Base-by-base conservation (phyloP, 1,139 yeast species). In the Debaryomycetaceae sp. region DNA sequence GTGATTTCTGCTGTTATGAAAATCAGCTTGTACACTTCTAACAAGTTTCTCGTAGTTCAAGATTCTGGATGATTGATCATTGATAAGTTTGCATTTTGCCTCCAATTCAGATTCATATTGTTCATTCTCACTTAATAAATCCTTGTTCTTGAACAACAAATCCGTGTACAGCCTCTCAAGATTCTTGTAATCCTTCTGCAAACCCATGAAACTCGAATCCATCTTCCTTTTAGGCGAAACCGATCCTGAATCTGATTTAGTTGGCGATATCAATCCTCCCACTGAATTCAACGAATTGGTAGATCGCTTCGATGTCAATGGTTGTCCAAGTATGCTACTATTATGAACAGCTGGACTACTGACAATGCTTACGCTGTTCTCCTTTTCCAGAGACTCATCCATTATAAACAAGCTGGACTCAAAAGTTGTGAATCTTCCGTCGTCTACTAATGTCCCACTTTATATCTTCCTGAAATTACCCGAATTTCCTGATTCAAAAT, bases 141-240 rank as follows among this genome's bases (percentile, higher is more conserved):
- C 46, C 31, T 54, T 56, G 39, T 55, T 53, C 33, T 49, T 48
- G n/a, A 61, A 45, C 8, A 63, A 38, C 4, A 59, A 41, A 39
- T 65, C 69, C 13, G 65, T 56, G 43, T 59, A 60, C 36, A 56
- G 61, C 37, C 65, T 48, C 41, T 64, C 67, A 16, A 56, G 43
- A 16, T 36, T 42, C 18, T 37, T 41, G 37, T 44, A 51, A 31
- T 51, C 55, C 19, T 45, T 42, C 17, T 43, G 44, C 34, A 47
- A 34, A 22, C 33, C 33, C 31, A 33, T 22, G 33, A 40, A 35
- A 15, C 30, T 34, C 30, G 17, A 18, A 37, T 44, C 39, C 31
- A 38, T 41, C 18, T 39, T 43, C 14, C 36, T 38, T 29, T 31
- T 32, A 6, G 48, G 44, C 28, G 40, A 37, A 31, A 32, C 34